Percentiles rank a stretch among this genome's conserved stretches.
These are phyloP conservation scores for Parathielavia hyrcaniae DNA, from an alignment of 495 filamentous ascomycete genomes.

Conservation along the genomic window DNA sequence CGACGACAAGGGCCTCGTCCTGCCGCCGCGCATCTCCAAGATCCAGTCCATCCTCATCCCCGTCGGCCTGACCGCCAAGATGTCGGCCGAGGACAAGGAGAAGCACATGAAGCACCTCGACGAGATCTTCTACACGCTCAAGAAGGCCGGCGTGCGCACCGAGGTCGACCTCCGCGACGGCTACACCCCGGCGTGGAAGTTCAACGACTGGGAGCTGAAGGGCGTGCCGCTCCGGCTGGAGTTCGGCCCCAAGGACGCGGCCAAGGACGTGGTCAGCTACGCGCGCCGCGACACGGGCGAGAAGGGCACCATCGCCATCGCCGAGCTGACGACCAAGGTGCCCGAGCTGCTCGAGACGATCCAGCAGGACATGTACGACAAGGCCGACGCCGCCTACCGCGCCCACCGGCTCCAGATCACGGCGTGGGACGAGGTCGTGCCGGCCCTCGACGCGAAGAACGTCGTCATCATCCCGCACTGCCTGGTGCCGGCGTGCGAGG, in stretches of 20 bases:
- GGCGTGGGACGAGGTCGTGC: slow-evolving; percentile 84
- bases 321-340: slow-evolving; percentile 62
- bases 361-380: slow-evolving; percentile 76
- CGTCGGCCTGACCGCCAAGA: slow-evolving; percentile 88
- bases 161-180: slow-evolving; percentile 74
- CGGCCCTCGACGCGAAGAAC: slow-evolving; percentile 84
- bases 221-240: slow-evolving; percentile 90
- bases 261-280: slow-evolving; percentile 72
- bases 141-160: slow-evolving; percentile 59
- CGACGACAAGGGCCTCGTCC: slow-evolving; percentile 88
- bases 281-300: slow-evolving; percentile 87
- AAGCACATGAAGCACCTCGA: slow-evolving; percentile 66
- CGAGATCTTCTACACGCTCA: slow-evolving; percentile 56
- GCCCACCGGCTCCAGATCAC: slow-evolving; percentile 73
- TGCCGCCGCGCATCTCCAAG: slow-evolving; percentile 81
- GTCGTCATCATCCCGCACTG: slow-evolving; percentile 84
- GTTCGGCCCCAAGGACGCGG: slow-evolving; percentile 88
- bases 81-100: slow-evolving; percentile 64
- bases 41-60: slow-evolving; percentile 81
- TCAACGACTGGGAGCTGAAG: slow-evolving; percentile 95
- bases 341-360: slow-evolving; percentile 81
- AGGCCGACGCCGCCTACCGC: slow-evolving; percentile 68
- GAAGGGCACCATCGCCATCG: slow-evolving; percentile 63
- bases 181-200: slow-evolving; percentile 93
- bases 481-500: slow-evolving; percentile 74